Evolutionary conservation across 768 basidiomycete genomes (phyloP).

Genomic region (Rubroboletus pulcherrimus): DNA sequence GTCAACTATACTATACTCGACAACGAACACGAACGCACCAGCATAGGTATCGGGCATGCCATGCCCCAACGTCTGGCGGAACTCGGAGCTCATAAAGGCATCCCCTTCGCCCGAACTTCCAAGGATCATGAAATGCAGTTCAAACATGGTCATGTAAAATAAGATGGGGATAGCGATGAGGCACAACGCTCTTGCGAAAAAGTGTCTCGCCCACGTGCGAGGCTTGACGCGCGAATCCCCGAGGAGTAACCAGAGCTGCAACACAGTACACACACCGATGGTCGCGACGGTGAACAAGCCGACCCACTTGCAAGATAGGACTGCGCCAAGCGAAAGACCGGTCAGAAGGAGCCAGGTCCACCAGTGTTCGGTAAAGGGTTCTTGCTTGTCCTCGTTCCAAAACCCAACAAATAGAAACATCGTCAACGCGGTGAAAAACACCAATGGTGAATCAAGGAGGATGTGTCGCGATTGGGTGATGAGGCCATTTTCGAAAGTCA

Average conservation of each 20-base stretch:
- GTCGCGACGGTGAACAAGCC: constrained; percentile 98
- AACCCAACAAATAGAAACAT: constrained; percentile 86
- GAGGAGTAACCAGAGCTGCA: constrained; percentile 85
- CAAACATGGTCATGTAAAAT: constrained; percentile 97
- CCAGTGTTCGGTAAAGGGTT: constrained; percentile 83
- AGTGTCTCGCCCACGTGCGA: constrained; percentile 75
- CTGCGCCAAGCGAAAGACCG: constrained; percentile 88
- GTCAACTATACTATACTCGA: neutral
- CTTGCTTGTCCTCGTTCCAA: constrained; percentile 82
- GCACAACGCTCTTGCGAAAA: constrained; percentile 84
- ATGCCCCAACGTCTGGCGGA: constrained; percentile 89
- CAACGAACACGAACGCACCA: constrained; percentile 46
- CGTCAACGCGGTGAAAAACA: constrained; percentile 95
- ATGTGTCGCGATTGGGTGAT: constrained; percentile 96
- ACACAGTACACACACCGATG: constrained; percentile 77
- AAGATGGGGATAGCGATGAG: constrained; percentile 78
- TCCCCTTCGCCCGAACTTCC: constrained; percentile 93
- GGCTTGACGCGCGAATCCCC: constrained; percentile 82
- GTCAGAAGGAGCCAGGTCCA: constrained; percentile 90
- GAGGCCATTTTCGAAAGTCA: constrained; percentile 96
- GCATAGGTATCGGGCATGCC: constrained; percentile 93
- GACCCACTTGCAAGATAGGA: constrained; percentile 96
- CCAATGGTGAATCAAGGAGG: constrained; percentile 94
- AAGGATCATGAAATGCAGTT: constrained; percentile 88
- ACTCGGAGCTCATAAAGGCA: constrained; percentile 99